These are phyloP conservation scores for Beta lomatogona DNA, from an alignment of 179 eudicot species.

Conservation along the genomic window DNA sequence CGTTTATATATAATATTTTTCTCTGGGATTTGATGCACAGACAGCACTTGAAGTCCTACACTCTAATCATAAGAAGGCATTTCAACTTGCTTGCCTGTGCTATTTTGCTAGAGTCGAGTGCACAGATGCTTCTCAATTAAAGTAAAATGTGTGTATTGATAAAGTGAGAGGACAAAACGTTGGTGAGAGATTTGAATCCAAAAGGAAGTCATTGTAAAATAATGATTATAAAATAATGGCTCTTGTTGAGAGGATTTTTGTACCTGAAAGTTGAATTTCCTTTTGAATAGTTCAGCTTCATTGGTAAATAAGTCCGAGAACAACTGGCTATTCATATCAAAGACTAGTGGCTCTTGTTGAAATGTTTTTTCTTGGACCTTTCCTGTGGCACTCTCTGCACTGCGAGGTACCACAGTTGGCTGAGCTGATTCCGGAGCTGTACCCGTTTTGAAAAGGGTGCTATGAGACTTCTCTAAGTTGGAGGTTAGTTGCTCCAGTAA, in stretches of 20 bases:
- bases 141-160: too few species aligned
- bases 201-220: too few species aligned
- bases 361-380: conserved; percentile 30
- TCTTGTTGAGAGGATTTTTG: neutral
- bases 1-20: too few species aligned
- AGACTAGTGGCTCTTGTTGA: conserved; percentile 29
- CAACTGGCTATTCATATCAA: conserved; percentile 28
- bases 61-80: too few species aligned
- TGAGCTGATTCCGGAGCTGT: conserved; percentile 35
- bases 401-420: conserved; percentile 33
- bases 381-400: conserved; percentile 34
- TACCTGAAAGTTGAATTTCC: conserved; percentile 59
- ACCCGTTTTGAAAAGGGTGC: conserved; percentile 31
- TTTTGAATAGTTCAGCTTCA: conserved; percentile 32
- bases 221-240: too few species aligned
- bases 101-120: too few species aligned
- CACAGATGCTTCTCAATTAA: neutral
- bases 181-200: too few species aligned
- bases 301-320: conserved; percentile 35
- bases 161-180: too few species aligned
- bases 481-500: conserved; percentile 68
- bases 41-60: neutral
- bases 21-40: neutral
- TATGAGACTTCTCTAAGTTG: conserved; percentile 49
- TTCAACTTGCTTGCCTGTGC: too few species aligned